Percentiles rank a stretch among this genome's conserved stretches.
Evolutionary conservation across 768 basidiomycete genomes (phyloP).

Genomic region (Lactarius sanguifluus): DNA sequence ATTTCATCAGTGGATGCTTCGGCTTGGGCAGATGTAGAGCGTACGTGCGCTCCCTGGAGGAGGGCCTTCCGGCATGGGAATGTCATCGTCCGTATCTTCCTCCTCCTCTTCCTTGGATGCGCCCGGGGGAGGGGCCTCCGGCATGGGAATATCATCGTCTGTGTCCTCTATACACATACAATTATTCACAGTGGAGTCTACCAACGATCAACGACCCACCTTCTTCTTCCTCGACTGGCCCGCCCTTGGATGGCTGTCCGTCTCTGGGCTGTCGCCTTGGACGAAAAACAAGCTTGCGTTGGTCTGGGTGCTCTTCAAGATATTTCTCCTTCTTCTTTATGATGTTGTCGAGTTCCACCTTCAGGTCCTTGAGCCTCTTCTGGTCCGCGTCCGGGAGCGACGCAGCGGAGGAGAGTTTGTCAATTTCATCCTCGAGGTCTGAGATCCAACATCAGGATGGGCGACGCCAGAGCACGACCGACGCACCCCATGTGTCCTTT

Average conservation of each 20-base stretch:
- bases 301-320: slow-evolving; percentile 90
- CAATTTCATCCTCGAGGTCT: slow-evolving; percentile 85
- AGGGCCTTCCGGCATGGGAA: slow-evolving; percentile 63
- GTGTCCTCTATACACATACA: slow-evolving; percentile 24
- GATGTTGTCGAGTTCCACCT: slow-evolving; percentile 75
- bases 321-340: slow-evolving; percentile 90
- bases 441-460: slow-evolving; percentile 1
- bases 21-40: slow-evolving; percentile 32
- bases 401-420: slow-evolving; percentile 53
- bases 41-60: slow-evolving; percentile 42
- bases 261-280: slow-evolving; percentile 43
- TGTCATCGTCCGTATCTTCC: slow-evolving; percentile 51
- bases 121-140: slow-evolving; percentile 61
- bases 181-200: slow-evolving; percentile 1
- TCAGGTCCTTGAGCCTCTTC: slow-evolving; percentile 67
- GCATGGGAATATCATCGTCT: slow-evolving; percentile 67
- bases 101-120: slow-evolving; percentile 24
- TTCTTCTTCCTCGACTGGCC: slow-evolving; percentile 48
- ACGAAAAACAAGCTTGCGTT: slow-evolving; percentile 79
- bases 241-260: slow-evolving; percentile 43
- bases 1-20: slow-evolving; percentile 27
- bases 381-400: slow-evolving; percentile 53
- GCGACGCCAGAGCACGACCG: background rate
- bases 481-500: slow-evolving; percentile 82
- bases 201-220: slow-evolving; percentile 26